Conservation (phyloP, 306 rosid genomes). For the Lablab purpureus region DNA sequence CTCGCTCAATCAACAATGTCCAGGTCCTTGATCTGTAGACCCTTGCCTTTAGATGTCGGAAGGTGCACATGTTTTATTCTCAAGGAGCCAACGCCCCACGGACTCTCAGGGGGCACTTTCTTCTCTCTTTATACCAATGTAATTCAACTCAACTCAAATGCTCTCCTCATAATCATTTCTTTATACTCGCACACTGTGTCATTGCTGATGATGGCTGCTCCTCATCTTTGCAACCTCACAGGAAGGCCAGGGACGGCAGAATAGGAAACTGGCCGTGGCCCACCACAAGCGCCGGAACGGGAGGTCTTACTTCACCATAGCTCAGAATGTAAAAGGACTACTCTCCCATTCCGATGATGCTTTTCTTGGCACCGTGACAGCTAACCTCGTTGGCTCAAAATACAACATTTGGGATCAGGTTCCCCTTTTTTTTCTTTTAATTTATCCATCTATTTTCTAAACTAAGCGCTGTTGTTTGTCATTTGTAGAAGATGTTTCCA, state of each 20-base stretch:
- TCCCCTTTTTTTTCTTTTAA: background rate
- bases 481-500: background rate
- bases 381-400: conserved; percentile 89
- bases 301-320: conserved; percentile 65
- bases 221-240: no score
- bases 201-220: no score
- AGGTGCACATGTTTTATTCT: conserved; percentile 82
- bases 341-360: conserved; percentile 64
- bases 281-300: conserved; percentile 70
- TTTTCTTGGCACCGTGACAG: conserved; percentile 73
- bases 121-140: conserved; percentile 88
- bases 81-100: conserved; percentile 70
- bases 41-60: conserved; percentile 89
- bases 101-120: conserved; percentile 61
- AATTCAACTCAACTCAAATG: background rate
- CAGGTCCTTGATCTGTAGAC: conserved; percentile 69
- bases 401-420: conserved; percentile 91
- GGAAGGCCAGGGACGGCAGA: conserved; percentile 92
- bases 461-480: no score
- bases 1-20: background rate
- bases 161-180: no score
- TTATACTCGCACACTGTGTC: no score
- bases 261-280: conserved; percentile 88
- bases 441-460: no score
- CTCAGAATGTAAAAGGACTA: conserved; percentile 73